Conservation (phyloP, 495 filamentous ascomycete species). For the Hypoxylon lienhwacheense region DNA sequence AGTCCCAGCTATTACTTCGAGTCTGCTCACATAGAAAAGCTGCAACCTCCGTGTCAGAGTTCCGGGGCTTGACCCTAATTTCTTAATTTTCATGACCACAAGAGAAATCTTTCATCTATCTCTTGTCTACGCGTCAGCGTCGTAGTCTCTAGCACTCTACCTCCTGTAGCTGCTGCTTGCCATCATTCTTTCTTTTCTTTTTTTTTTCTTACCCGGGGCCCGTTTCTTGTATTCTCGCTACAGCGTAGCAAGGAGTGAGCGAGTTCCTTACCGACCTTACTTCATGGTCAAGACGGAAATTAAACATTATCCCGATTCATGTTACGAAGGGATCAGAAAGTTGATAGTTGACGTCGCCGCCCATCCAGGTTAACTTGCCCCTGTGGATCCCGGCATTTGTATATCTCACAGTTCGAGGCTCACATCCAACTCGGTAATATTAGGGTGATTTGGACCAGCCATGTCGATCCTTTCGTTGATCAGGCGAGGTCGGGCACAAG, state of each 20-base stretch:
- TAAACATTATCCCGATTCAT: too few species aligned
- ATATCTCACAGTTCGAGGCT: neutral
- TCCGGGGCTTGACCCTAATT: neutral
- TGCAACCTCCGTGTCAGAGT: neutral
- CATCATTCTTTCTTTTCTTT: neutral
- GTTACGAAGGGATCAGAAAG: too few species aligned
- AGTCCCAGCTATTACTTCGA: constrained; percentile 7
- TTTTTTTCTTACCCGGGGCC: neutral
- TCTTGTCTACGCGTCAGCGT: neutral
- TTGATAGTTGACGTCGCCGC: neutral
- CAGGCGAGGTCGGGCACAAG: constrained; percentile 50
- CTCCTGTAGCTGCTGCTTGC: neutral
- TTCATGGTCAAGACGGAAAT: too few species aligned
- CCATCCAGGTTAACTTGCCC: neutral
- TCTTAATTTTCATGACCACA: neutral
- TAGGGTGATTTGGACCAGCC: constrained; percentile 6
- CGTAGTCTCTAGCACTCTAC: neutral
- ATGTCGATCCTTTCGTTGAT: constrained; percentile 60
- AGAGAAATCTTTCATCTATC: neutral
- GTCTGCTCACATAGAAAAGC: constrained; percentile 10
- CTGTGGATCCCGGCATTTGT: neutral
- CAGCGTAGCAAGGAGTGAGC: neutral
- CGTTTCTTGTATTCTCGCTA: neutral
- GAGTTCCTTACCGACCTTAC: too few species aligned
- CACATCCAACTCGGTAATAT: neutral